Conservation (phyloP, 208 protist species). For the Acanthamoeba castellanii region DNA sequence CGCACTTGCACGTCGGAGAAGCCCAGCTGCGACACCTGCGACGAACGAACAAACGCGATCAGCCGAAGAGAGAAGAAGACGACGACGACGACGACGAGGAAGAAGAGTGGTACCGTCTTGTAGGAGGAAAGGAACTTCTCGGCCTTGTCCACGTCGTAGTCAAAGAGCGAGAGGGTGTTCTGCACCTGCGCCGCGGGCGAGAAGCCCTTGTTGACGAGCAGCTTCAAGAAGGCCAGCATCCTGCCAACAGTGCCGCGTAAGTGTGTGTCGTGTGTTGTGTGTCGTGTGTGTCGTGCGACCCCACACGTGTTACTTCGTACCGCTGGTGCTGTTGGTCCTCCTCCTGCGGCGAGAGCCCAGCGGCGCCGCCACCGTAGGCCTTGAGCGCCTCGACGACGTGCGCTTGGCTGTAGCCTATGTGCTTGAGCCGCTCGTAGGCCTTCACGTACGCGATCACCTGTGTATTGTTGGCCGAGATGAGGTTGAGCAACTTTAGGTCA, state of each 20-base stretch:
- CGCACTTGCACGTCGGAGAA: conserved; percentile 41
- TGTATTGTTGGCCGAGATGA: background rate
- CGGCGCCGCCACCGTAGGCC: conserved; percentile 39
- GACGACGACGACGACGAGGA: no score
- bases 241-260: background rate
- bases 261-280: background rate
- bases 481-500: no score
- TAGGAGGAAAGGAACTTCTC: conserved; percentile 47
- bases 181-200: conserved; percentile 12
- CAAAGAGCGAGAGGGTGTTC: conserved; percentile 40
- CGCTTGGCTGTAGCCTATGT: background rate
- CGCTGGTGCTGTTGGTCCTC: conserved; percentile 49
- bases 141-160: conserved; percentile 54
- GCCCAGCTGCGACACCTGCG: conserved; percentile 56
- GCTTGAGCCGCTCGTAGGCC: conserved; percentile 37
- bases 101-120: conserved; percentile 15
- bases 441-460: conserved; percentile 60
- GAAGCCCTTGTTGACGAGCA: conserved; percentile 61
- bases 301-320: background rate
- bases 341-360: conserved; percentile 2
- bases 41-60: no score
- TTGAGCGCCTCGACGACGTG: conserved; percentile 60
- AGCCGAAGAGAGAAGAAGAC: no score
- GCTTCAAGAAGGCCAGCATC: conserved; percentile 35
- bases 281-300: background rate